Evolutionary conservation across 2,329 filamentous ascomycete species (phyloP).

Genomic region (Pyrenochaeta sp.): DNA sequence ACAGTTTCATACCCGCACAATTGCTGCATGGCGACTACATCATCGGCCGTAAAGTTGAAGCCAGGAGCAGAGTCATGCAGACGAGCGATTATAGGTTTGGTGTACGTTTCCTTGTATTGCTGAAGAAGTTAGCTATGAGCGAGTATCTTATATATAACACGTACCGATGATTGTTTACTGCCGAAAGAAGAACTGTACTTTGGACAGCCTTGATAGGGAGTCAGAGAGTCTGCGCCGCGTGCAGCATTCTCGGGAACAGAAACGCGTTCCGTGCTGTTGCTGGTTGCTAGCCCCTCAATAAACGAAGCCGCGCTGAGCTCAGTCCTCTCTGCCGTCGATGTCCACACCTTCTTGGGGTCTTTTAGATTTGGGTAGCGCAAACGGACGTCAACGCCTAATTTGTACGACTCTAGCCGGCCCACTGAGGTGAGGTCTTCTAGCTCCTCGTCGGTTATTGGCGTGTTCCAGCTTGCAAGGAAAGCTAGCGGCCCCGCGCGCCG

Average conservation of each 20-base stretch:
- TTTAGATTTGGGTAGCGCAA: constrained; percentile 66
- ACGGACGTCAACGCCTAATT: constrained; percentile 66
- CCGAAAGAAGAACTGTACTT: constrained; percentile 67
- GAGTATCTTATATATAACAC: constrained; percentile 4
- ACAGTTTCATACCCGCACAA: constrained; percentile 73
- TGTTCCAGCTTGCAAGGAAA: constrained; percentile 66
- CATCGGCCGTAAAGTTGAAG: constrained; percentile 70
- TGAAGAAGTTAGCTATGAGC: constrained; percentile 14
- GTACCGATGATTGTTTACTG: constrained; percentile 60
- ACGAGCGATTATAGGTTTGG: constrained; percentile 67
- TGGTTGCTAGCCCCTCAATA: constrained; percentile 64
- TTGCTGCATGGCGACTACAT: constrained; percentile 72
- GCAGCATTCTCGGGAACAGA: constrained; percentile 65
- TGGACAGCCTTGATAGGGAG: constrained; percentile 71
- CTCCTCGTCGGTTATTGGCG: constrained; percentile 65
- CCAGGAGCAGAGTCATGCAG: constrained; percentile 61
- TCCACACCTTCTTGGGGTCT: constrained; percentile 66
- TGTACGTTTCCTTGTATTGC: constrained; percentile 64
- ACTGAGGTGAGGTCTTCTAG: constrained; percentile 68
- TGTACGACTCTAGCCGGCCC: constrained; percentile 67
- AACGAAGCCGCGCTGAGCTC: constrained; percentile 66
- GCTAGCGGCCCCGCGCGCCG: constrained; percentile 62
- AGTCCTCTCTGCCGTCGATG: constrained; percentile 70
- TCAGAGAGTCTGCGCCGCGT: constrained; percentile 67
- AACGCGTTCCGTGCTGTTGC: constrained; percentile 63